These are phyloP conservation scores for Acacia acuminata DNA, from an alignment of 306 rosid species.

Conservation along the genomic window DNA sequence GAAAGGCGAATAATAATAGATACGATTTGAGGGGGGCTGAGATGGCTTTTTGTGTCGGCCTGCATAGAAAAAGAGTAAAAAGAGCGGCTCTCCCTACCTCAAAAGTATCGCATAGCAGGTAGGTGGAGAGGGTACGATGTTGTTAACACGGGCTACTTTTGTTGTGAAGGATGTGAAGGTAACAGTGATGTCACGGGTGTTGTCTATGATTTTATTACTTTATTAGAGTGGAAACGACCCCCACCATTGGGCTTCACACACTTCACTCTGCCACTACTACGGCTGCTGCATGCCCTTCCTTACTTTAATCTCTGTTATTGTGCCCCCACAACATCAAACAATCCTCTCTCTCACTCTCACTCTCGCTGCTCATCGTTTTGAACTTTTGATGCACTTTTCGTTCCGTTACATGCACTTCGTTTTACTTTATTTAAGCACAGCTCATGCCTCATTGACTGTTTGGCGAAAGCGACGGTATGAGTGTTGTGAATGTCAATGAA, in stretches of 20 bases:
- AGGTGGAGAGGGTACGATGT: background rate
- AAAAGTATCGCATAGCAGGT: no score
- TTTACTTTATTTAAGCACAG: no score
- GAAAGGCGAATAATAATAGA: conserved; percentile 12
- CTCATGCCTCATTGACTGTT: no score
- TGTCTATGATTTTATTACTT: background rate
- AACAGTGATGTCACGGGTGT: background rate
- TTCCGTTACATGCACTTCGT: no score
- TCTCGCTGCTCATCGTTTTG: background rate
- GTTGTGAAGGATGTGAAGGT: background rate
- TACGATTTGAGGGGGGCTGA: background rate
- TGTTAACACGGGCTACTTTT: background rate
- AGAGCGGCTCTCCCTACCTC: background rate
- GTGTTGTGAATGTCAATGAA: no score
- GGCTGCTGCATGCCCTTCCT: no score
- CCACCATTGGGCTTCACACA: background rate
- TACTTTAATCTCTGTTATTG: background rate
- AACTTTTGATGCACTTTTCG: no score
- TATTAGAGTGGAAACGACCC: background rate
- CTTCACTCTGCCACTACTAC: background rate
- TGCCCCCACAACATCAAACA: background rate
- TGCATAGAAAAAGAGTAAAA: background rate
- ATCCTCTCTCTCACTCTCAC: background rate
- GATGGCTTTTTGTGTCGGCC: background rate
- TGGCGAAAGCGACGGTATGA: no score